phyloP scores from a whole-genome alignment of 768 basidiomycete species.

The Mycena chlorophos region DNA sequence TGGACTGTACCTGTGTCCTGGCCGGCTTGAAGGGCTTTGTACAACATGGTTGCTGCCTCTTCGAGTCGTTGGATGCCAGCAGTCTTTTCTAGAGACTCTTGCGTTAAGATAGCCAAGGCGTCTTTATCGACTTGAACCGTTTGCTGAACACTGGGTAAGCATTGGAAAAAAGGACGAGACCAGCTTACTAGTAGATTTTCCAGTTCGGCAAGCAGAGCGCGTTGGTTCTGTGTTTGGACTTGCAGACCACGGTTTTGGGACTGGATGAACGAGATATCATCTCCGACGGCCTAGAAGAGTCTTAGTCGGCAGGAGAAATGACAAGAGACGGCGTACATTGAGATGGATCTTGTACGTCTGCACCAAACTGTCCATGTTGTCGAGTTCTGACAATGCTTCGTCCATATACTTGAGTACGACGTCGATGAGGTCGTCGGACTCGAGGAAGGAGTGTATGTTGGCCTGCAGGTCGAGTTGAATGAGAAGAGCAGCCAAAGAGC shows the following conservation, averaged over 20 bases:
- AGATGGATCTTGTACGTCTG: slow-evolving; percentile 96
- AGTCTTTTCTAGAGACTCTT: slow-evolving; percentile 85
- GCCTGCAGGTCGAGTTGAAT: slow-evolving; percentile 53
- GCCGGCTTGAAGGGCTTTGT: slow-evolving; percentile 90
- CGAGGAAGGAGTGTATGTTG: slow-evolving; percentile 95
- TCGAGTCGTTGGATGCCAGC: slow-evolving; percentile 78
- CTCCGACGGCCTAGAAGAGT: slow-evolving; percentile 73
- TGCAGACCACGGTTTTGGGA: slow-evolving; percentile 95
- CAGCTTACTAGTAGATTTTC: slow-evolving; percentile 77
- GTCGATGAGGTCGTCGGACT: slow-evolving; percentile 88
- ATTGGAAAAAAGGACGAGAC: neutral
- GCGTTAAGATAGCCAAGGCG: slow-evolving; percentile 72
- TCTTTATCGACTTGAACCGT: slow-evolving; percentile 90
- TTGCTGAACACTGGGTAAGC: slow-evolving; percentile 50
- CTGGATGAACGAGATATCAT: slow-evolving; percentile 95
- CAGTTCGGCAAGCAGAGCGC: slow-evolving; percentile 78
- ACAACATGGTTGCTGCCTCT: slow-evolving; percentile 81
- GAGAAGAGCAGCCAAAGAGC: slow-evolving; percentile 3
- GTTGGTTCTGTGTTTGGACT: slow-evolving; percentile 96
- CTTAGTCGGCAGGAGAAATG: neutral
- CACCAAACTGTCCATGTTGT: slow-evolving; percentile 85
- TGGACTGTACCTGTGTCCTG: slow-evolving; percentile 72
- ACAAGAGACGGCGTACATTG: slow-evolving; percentile 58
- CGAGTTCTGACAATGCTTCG: slow-evolving; percentile 83
- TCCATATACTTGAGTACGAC: slow-evolving; percentile 87